A percentile compares a stretch with the other conserved stretches of the same genome.
phyloP scores from a whole-genome alignment of 2,329 filamentous ascomycete species.

The Monosporascus sp. region DNA sequence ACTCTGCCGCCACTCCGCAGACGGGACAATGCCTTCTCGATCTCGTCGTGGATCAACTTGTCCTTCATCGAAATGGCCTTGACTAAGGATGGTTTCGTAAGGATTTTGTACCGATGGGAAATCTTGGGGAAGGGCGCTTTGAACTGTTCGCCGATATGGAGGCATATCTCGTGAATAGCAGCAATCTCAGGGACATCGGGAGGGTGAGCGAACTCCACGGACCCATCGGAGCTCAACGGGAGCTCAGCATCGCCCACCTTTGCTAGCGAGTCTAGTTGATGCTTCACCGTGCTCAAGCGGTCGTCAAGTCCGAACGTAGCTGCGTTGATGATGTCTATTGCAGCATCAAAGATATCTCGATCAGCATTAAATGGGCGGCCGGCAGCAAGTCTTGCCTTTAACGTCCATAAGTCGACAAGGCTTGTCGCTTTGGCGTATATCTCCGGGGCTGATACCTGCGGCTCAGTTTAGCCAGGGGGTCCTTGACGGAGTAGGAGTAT shows the following conservation, averaged over 20 bases:
- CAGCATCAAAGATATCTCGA: conserved; percentile 26
- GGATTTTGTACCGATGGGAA: conserved; percentile 7
- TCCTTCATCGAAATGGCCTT: conserved; percentile 13
- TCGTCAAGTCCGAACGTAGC: conserved; percentile 26
- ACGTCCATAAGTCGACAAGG: conserved; percentile 29
- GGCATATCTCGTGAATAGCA: conserved; percentile 7
- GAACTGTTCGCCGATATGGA: conserved; percentile 13
- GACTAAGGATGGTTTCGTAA: conserved; percentile 4
- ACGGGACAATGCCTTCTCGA: conserved; percentile 14
- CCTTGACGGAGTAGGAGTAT: background rate
- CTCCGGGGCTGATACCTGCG: conserved; percentile 29
- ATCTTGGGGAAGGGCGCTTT: conserved; percentile 7
- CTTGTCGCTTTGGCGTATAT: conserved; percentile 26
- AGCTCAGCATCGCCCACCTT: background rate
- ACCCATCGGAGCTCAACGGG: conserved; percentile 2
- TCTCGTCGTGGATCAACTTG: conserved; percentile 14
- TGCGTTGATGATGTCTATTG: conserved; percentile 32
- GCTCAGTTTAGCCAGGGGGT: background rate
- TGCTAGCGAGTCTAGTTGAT: conserved; percentile 7
- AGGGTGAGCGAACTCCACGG: conserved; percentile 9
- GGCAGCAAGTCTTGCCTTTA: conserved; percentile 24
- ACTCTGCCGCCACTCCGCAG: conserved; percentile 11
- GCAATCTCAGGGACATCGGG: conserved; percentile 12
- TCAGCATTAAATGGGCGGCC: conserved; percentile 27
- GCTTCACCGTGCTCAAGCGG: conserved; percentile 10